phyloP scores from a whole-genome alignment of 192 early-diverging fungal genomes.

The Rhizophagus clarus region DNA sequence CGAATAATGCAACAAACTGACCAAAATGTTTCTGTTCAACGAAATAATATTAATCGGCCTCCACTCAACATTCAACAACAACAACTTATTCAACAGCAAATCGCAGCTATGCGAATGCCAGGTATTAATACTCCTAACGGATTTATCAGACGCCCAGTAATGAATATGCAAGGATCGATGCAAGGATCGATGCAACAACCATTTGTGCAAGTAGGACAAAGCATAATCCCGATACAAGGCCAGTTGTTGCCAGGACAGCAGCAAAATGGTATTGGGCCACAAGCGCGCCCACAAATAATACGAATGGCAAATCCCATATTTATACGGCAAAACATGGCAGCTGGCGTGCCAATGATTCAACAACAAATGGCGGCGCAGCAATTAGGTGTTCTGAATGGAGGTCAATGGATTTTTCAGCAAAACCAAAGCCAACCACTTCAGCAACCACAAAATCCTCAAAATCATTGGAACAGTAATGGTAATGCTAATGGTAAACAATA shows the following conservation, averaged over 20 bases:
- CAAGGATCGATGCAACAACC: neutral
- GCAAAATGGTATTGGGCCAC: no score
- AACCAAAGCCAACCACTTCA: neutral
- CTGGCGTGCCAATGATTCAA: neutral
- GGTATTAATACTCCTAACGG: neutral
- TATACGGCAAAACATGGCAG: neutral
- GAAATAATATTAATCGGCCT: neutral
- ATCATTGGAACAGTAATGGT: neutral
- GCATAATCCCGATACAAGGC: neutral
- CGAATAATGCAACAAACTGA: no score
- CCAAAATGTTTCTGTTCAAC: no score
- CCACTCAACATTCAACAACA: neutral
- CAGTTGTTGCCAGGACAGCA: neutral
- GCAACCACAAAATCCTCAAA: neutral
- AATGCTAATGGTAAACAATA: neutral
- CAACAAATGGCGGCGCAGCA: neutral
- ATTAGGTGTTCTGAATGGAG: neutral
- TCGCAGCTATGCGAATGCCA: neutral
- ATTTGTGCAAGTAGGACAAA: neutral
- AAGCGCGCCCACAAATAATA: neutral
- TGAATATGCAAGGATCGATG: neutral
- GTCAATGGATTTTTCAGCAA: neutral
- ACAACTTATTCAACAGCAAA: neutral
- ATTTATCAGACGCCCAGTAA: neutral
- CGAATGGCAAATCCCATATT: no score